Evolutionary conservation across 495 filamentous ascomycete species (phyloP), one percentile per base, ranked within the genome.

Genomic region (Aspergillus bridgeri): DNA sequence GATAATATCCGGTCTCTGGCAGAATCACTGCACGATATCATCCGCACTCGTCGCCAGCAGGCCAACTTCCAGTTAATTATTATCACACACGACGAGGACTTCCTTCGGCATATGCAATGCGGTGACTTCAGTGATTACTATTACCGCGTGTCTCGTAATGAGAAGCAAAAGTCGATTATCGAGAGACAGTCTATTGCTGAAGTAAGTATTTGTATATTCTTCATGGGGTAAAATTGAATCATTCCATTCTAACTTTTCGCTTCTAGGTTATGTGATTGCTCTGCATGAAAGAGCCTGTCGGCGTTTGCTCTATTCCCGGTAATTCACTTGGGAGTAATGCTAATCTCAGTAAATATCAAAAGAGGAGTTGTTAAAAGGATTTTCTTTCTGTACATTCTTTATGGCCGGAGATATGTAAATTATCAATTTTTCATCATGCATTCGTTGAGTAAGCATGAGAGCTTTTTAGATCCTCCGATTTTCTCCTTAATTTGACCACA

Each of bases 41-140:
- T 99, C 71, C 82, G 89, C 65, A 73, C 84, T 38, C 84, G 94
- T n/a, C 81, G 86, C 63, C 78, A 85, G 60, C 94, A 99, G 80
- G 79, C 85, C 19, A 99, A 99, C 64, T 95, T 99, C 76, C 95
- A 98, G 77, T 81, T 98, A 45, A 95, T 99, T 71, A 89, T 98
- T 56, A 99, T 99, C 70, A 99, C 94, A 33, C 94, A 99, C 79
- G 94, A 99, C 73, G 94, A 98, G 74, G 92, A 97, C 60, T 99
- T 99, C 70, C 68, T 99, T 63, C 82, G 85, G 49, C 83, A 89
- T 58, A 99, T 99, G 95, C 85, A 91, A 65, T 93, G 90, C 70
- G 84, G 83, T n/a, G 94, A 98, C 63, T 97, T 96, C 70, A 89
- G 86, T 59, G 95, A 98, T 69, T 83, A 86, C 64, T 99, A 97